Evolutionary conservation across 305 asterid genomes (phyloP).

Genomic region (Fraxinus velutina): DNA sequence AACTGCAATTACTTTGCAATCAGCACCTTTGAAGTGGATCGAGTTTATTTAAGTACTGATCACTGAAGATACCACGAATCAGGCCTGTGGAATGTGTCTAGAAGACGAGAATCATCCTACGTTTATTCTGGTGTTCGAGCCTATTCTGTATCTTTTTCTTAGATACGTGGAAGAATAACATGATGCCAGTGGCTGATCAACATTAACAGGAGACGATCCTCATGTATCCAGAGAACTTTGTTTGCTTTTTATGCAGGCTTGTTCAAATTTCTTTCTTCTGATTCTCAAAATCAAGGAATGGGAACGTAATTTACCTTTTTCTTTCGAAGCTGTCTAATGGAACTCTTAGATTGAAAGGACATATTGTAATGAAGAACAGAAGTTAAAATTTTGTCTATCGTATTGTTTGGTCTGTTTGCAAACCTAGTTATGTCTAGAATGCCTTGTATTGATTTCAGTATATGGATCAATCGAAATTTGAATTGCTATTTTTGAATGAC

Average conservation of each 20-base stretch:
- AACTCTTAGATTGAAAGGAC: neutral
- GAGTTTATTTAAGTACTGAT: neutral
- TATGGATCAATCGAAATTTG: neutral
- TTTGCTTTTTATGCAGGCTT: neutral
- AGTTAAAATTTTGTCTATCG: neutral
- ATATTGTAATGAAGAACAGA: neutral
- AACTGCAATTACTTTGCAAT: slow-evolving; percentile 45
- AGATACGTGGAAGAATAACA: neutral
- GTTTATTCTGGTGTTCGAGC: neutral
- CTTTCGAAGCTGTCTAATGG: neutral
- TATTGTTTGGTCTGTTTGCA: neutral
- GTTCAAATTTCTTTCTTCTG: neutral
- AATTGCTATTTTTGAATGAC: neutral
- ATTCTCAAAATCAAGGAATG: neutral
- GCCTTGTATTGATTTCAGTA: neutral
- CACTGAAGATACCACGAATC: neutral
- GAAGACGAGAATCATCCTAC: neutral
- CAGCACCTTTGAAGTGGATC: slow-evolving; percentile 33
- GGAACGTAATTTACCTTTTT: neutral
- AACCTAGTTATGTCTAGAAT: neutral
- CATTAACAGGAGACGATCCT: neutral
- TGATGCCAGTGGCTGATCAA: neutral
- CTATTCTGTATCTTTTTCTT: neutral
- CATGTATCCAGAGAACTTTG: neutral
- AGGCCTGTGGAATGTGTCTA: neutral